Evolutionary conservation across 139 green algal genomes (phyloP), one percentile per base, ranked within the genome.

Genomic region (Micractinium conductrix): DNA sequence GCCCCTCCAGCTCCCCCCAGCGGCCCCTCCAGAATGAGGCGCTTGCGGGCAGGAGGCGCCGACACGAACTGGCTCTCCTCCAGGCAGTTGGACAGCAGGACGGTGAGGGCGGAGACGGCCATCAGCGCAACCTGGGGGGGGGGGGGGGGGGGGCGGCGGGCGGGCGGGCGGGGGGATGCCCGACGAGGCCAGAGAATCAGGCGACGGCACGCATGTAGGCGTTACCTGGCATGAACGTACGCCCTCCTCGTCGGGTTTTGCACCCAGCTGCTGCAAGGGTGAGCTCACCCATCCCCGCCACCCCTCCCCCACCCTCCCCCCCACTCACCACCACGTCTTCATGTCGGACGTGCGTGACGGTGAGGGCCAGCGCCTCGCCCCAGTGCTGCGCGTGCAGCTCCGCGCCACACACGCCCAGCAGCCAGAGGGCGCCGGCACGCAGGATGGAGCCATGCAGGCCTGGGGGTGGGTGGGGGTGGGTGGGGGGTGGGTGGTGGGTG

Each of bases 401-500:
- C 2, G 43, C 45, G 70, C 92, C 92, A 73, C 94, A 97, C 43
- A 93, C 89, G 2, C 93, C 94, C 40, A 97, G 55, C 55, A 97
- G 92, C 94, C 94, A 97, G 50, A 96, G 87, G 21, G 94, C 91
- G 19, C 94, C 87, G 1, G 93, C 90, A 72, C 89, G 78, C 68
- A 95, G 86, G 42, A 95, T 81, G 58, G 28, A 62, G 60, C 68
- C 74, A 42, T 85, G 33, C 35, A 90, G 35, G 71, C 81, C 81
- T 86, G 72, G 42, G 38, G 42, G 28, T 8, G 3, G 45, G n/a
- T 1, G 2, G 16, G 71, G 26, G 37, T 26, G 21, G 5, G 28
- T 6, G 19, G 5, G 30, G 14, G 1, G 71, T 40, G 30, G 5
- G 37, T 16, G n/a, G n/a, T n/a, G n/a, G n/a, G n/a, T n/a, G n/a